Conservation (phyloP, 2,329 filamentous ascomycete species). For the Eurotiales sp. region DNA sequence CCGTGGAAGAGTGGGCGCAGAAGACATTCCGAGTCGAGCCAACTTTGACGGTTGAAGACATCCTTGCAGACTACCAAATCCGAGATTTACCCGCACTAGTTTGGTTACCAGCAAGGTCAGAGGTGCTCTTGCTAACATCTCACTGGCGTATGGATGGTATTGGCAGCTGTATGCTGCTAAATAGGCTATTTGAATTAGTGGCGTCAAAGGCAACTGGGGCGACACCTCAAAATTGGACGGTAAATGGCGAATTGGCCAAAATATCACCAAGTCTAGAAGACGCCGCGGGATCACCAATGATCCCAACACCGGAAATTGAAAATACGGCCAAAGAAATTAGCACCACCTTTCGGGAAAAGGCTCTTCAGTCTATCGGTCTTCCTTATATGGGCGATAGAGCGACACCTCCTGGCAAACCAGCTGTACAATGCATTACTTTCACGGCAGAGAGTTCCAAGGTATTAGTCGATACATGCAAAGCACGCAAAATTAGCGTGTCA, state of each 20-base stretch:
- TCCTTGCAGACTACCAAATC: conserved; percentile 5
- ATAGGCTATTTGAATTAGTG: conserved; percentile 9
- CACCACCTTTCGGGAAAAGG: conserved; percentile 10
- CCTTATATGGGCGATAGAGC: conserved; percentile 15
- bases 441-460: conserved; percentile 8
- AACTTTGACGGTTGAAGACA: conserved; percentile 7
- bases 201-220: not conserved
- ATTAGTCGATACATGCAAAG: conserved; percentile 16
- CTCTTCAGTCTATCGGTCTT: conserved; percentile 10
- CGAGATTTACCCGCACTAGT: conserved; percentile 13
- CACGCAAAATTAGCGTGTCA: conserved; percentile 14
- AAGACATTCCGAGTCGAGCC: conserved; percentile 14
- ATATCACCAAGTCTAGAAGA: conserved; percentile 17
- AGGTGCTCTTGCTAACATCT: conserved; percentile 14
- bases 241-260: conserved; percentile 5
- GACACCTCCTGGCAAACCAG: conserved; percentile 9
- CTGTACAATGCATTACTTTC: conserved; percentile 6
- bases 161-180: conserved; percentile 15
- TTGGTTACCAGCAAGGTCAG: conserved; percentile 14
- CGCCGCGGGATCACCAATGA: conserved; percentile 11
- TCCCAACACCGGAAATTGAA: conserved; percentile 8
- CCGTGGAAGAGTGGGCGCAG: conserved; percentile 11
- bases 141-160: conserved; percentile 18
- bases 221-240: not conserved
- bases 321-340: conserved; percentile 4